Evolutionary conservation across 768 basidiomycete genomes (phyloP).

Genomic region (Hericium coralloides): DNA sequence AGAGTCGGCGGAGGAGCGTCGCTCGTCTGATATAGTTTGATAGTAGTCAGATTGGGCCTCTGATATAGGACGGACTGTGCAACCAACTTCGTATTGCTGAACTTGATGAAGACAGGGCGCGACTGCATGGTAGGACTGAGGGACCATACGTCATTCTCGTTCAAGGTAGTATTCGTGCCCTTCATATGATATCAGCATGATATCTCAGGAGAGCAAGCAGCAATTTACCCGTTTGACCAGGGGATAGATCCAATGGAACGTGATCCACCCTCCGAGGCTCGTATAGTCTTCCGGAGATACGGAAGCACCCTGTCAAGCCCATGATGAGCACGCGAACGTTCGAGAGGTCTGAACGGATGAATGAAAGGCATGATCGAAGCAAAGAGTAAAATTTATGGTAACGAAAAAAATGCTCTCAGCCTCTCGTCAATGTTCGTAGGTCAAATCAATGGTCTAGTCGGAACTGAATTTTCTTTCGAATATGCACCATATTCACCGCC

Average conservation of each 20-base stretch:
- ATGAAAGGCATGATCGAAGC: too few species aligned
- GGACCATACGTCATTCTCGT: neutral
- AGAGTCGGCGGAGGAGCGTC: slow-evolving; percentile 36
- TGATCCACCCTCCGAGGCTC: slow-evolving; percentile 50
- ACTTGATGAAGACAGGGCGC: slow-evolving; percentile 22
- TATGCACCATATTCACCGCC: too few species aligned
- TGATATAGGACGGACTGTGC: neutral
- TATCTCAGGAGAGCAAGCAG: neutral
- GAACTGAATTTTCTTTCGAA: too few species aligned
- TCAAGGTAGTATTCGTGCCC: neutral
- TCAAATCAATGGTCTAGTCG: too few species aligned
- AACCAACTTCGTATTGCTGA: slow-evolving; percentile 21
- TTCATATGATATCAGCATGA: neutral
- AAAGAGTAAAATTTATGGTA: too few species aligned
- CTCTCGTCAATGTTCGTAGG: too few species aligned
- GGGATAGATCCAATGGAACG: slow-evolving; percentile 59
- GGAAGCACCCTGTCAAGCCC: slow-evolving; percentile 2
- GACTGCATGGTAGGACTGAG: neutral
- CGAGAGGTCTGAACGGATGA: too few species aligned
- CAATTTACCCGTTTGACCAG: slow-evolving; percentile 28
- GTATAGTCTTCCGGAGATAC: slow-evolving; percentile 62
- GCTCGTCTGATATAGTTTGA: slow-evolving; percentile 8
- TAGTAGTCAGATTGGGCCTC: neutral
- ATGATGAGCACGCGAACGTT: too few species aligned
- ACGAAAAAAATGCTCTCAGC: too few species aligned